phyloP scores from a whole-genome alignment of 2,329 filamentous ascomycete genomes.

The Myriosclerotinia duriaeana region DNA sequence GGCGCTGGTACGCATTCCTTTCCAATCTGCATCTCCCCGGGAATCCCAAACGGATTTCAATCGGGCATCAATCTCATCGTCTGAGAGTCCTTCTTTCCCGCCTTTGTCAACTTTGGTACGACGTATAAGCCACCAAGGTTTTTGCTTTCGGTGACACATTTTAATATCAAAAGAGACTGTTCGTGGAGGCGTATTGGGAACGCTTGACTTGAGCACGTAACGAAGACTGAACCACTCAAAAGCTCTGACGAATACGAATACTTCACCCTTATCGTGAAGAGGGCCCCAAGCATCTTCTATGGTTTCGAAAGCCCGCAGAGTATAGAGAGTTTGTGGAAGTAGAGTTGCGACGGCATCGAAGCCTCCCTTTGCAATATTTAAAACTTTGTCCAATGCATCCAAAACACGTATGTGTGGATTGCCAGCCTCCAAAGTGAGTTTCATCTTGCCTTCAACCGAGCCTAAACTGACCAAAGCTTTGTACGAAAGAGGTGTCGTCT shows the following conservation, averaged over 20 bases:
- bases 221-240: conserved; percentile 59
- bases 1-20: conserved; percentile 50
- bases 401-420: conserved; percentile 68
- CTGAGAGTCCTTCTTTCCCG: conserved; percentile 11
- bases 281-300: conserved; percentile 57
- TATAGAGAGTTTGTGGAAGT: conserved; percentile 60
- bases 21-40: conserved; percentile 47
- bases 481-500: conserved; percentile 42
- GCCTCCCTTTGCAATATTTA: conserved; percentile 52
- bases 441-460: conserved; percentile 49
- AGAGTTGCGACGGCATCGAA: conserved; percentile 55
- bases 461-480: conserved; percentile 59
- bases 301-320: conserved; percentile 60
- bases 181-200: conserved; percentile 37
- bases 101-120: conserved; percentile 37
- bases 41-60: conserved; percentile 50
- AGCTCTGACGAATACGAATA: conserved; percentile 54
- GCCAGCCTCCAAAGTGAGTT: conserved; percentile 57
- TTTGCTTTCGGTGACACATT: conserved; percentile 50
- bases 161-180: conserved; percentile 54
- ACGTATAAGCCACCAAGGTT: conserved; percentile 41
- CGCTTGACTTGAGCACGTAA: conserved; percentile 47
- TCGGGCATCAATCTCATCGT: conserved; percentile 42
- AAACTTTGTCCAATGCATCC: conserved; percentile 57
- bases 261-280: conserved; percentile 46